phyloP scores from a whole-genome alignment of 2,329 filamentous ascomycete species.

The Phaeosphaeriaceae sp. region DNA sequence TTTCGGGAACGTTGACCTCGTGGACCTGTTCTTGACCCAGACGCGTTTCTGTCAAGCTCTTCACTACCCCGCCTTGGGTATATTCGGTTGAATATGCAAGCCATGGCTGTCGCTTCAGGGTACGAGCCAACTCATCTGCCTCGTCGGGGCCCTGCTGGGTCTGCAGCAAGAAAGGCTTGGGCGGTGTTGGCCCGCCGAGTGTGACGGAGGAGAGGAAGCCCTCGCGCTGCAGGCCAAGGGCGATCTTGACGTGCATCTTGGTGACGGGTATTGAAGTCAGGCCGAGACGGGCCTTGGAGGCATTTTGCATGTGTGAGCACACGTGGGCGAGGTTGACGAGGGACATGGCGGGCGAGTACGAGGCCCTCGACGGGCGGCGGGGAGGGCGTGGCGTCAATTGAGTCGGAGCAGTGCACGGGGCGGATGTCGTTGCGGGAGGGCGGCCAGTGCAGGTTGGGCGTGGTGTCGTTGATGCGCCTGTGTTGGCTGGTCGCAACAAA shows the following conservation, averaged over 20 bases:
- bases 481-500: slow-evolving; percentile 26
- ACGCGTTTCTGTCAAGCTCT: slow-evolving; percentile 6
- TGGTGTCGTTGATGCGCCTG: slow-evolving; percentile 17
- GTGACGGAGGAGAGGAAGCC: slow-evolving; percentile 84
- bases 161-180: slow-evolving; percentile 43
- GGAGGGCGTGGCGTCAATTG: background rate
- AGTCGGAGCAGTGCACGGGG: background rate
- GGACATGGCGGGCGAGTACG: slow-evolving; percentile 62
- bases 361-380: slow-evolving; percentile 29
- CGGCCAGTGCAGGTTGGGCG: background rate
- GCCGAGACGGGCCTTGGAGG: slow-evolving; percentile 80
- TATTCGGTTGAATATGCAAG: slow-evolving; percentile 31
- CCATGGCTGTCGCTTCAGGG: slow-evolving; percentile 51
- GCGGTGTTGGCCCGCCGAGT: slow-evolving; percentile 69
- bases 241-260: slow-evolving; percentile 79
- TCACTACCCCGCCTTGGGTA: background rate
- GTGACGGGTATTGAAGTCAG: slow-evolving; percentile 83
- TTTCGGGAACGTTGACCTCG: slow-evolving; percentile 52
- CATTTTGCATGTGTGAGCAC: slow-evolving; percentile 92
- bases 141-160: slow-evolving; percentile 35
- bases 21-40: slow-evolving; percentile 29
- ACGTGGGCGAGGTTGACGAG: slow-evolving; percentile 78
- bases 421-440: background rate
- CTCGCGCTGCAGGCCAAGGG: slow-evolving; percentile 78
- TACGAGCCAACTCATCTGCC: slow-evolving; percentile 39